Conservation (phyloP, 2,329 filamentous ascomycete genomes). For the Saccharata proteae region DNA sequence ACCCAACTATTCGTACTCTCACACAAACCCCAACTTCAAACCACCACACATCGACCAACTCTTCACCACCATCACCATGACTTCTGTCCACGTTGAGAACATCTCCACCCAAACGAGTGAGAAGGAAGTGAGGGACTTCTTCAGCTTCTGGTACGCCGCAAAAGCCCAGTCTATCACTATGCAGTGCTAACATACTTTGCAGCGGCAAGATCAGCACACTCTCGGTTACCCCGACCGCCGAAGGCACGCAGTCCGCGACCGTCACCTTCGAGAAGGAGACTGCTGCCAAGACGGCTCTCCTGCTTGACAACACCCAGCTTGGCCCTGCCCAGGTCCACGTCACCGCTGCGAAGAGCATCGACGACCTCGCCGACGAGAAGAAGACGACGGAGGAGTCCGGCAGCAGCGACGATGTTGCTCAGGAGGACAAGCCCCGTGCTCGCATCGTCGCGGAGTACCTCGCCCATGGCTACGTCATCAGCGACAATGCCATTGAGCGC, state of each 20-base stretch:
- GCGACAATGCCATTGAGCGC: constrained; percentile 61
- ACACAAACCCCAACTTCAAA: constrained; percentile 1
- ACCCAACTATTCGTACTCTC: no score
- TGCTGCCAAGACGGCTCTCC: constrained; percentile 89
- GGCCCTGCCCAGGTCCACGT: constrained; percentile 68
- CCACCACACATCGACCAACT: constrained; percentile 1
- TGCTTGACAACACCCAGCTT: constrained; percentile 93
- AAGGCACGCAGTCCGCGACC: constrained; percentile 67
- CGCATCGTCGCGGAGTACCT: constrained; percentile 95
- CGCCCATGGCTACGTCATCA: constrained; percentile 83
- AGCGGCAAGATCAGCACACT: constrained; percentile 87
- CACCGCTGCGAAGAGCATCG: constrained; percentile 54
- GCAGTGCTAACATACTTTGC: constrained; percentile 13
- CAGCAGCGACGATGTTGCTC: constrained; percentile 54
- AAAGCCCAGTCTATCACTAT: neutral
- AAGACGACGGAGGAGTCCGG: constrained; percentile 38
- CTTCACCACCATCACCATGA: constrained; percentile 28
- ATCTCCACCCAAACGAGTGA: constrained; percentile 73
- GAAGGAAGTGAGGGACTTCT: constrained; percentile 91
- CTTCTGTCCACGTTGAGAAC: constrained; percentile 78
- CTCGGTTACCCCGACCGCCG: constrained; percentile 53
- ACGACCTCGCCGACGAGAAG: constrained; percentile 50
- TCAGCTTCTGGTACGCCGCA: constrained; percentile 73
- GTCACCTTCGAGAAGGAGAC: constrained; percentile 96
- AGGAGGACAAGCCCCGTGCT: constrained; percentile 92